Percentiles rank a stretch among this genome's conserved stretches.
Conservation (phyloP, 2,329 filamentous ascomycete genomes). For the Claviceps maximensis region DNA sequence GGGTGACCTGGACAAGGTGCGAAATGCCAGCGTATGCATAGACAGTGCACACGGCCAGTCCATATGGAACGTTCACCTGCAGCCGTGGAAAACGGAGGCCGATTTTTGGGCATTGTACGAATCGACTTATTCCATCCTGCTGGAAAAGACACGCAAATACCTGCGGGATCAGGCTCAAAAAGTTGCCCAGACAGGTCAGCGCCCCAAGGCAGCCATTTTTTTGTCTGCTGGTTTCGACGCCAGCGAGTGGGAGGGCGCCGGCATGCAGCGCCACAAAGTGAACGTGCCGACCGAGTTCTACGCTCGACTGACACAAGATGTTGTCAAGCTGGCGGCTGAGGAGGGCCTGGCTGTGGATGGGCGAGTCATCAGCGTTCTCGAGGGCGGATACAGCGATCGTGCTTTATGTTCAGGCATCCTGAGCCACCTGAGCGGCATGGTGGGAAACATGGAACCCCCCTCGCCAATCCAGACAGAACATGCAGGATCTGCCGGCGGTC, state of each 20-base stretch:
- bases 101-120: constrained; percentile 90
- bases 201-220: constrained; percentile 78
- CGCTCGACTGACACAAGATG: constrained; percentile 74
- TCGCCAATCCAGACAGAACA: constrained; percentile 20
- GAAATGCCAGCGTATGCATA: constrained; percentile 85
- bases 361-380: constrained; percentile 80
- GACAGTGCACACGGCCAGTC: constrained; percentile 89
- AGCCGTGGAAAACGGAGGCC: constrained; percentile 67
- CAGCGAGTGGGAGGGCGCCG: constrained; percentile 80
- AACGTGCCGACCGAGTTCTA: constrained; percentile 97
- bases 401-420: constrained; percentile 79
- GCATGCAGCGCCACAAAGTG: constrained; percentile 92
- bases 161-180: constrained; percentile 59
- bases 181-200: constrained; percentile 43
- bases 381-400: constrained; percentile 91
- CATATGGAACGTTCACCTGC: constrained; percentile 91
- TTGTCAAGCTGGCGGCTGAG: constrained; percentile 70
- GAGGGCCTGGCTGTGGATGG: constrained; percentile 66
- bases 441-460: constrained; percentile 36
- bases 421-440: constrained; percentile 78
- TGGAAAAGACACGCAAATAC: constrained; percentile 71
- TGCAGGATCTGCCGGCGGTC: constrained; percentile 25
- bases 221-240: constrained; percentile 94
- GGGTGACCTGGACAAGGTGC: constrained; percentile 87
- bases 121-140: constrained; percentile 57